These are phyloP conservation scores for Alternaria arborescens DNA, from an alignment of 2,329 filamentous ascomycete species.

Conservation along the genomic window DNA sequence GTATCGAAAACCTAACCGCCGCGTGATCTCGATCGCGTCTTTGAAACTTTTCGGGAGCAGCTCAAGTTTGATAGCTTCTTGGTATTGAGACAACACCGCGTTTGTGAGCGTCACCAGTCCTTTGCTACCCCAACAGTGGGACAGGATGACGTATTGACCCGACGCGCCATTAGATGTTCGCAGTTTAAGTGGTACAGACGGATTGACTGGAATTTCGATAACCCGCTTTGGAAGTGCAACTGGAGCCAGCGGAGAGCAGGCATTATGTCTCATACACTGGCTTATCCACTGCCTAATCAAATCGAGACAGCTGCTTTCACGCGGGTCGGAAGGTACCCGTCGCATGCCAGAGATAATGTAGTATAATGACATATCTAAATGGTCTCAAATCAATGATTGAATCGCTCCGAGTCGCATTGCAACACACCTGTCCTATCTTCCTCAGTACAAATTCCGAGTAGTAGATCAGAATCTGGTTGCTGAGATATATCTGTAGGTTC, in stretches of 20 bases:
- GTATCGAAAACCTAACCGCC: background rate
- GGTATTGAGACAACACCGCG: background rate
- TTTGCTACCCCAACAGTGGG: background rate
- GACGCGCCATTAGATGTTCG: background rate
- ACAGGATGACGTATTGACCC: background rate
- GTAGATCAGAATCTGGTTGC: background rate
- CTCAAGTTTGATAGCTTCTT: background rate
- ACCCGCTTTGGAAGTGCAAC: background rate
- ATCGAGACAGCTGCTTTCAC: background rate
- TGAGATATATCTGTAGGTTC: no score
- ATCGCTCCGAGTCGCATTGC: no score
- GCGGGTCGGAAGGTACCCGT: background rate
- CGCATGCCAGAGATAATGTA: no score
- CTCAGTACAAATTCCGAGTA: background rate
- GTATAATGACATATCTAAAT: background rate
- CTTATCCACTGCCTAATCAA: background rate
- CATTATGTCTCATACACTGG: background rate
- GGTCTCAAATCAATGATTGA: background rate
- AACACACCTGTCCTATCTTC: background rate
- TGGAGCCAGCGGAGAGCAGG: background rate
- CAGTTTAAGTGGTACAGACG: background rate
- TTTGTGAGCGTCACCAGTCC: background rate
- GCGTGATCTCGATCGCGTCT: background rate
- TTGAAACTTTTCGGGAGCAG: background rate
- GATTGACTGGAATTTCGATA: background rate